Conservation (phyloP, 805 yeast genomes). For the Priceomyces melissophilus region DNA sequence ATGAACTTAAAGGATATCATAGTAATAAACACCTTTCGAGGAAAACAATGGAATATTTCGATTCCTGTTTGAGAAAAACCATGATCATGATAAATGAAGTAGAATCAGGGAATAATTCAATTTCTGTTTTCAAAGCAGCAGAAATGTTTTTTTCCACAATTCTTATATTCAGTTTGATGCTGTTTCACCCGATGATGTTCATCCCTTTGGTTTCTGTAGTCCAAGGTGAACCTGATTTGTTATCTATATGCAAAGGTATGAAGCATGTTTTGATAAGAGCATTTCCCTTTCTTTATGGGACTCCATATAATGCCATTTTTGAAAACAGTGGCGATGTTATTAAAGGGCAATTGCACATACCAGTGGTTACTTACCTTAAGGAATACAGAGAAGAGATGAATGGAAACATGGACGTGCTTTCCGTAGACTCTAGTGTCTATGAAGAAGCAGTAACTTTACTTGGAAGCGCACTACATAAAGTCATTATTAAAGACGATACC, state of each 20-base stretch:
- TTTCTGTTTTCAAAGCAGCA: constrained; percentile 10
- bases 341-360: constrained; percentile 2
- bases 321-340: constrained; percentile 1
- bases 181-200: constrained; percentile 25
- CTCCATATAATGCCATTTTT: constrained; percentile 7
- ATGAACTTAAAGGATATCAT: not conserved
- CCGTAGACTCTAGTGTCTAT: constrained; percentile 2
- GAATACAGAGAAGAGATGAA: not conserved
- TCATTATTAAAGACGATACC: constrained; percentile 16
- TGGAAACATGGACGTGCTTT: not conserved
- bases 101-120: not conserved
- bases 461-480: constrained; percentile 11
- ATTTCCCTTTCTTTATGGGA: constrained; percentile 6
- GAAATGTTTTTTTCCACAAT: constrained; percentile 18
- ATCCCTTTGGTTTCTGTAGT: constrained; percentile 22
- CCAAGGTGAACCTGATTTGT: constrained; percentile 15
- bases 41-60: constrained; percentile 22
- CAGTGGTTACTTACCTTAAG: constrained; percentile 7
- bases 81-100: constrained; percentile 7
- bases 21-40: constrained; percentile 9
- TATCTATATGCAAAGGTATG: constrained; percentile 18
- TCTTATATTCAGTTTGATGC: constrained; percentile 21
- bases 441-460: constrained; percentile 11
- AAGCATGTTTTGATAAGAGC: constrained; percentile 7
- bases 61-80: constrained; percentile 13